Conservation (phyloP, 2,329 filamentous ascomycete genomes). For the Leptodontidium sp. region DNA sequence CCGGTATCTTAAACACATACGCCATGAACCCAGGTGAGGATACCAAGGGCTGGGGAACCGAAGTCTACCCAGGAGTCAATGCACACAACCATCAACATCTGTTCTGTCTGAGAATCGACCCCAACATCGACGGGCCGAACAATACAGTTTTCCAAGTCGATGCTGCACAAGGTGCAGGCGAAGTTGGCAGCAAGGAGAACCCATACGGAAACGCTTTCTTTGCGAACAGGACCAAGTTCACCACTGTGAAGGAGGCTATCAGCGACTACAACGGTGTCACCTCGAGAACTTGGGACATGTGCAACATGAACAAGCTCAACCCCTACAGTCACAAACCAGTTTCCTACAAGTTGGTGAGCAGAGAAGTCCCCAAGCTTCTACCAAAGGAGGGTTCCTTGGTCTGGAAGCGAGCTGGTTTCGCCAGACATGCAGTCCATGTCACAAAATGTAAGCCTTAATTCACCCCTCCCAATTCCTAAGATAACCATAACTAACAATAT, state of each 20-base stretch:
- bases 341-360: slow-evolving; percentile 87
- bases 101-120: slow-evolving; percentile 88
- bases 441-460: slow-evolving; percentile 70
- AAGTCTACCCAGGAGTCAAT: slow-evolving; percentile 90
- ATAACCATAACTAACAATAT: slow-evolving; percentile 21
- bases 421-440: slow-evolving; percentile 66
- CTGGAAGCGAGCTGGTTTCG: slow-evolving; percentile 65
- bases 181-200: slow-evolving; percentile 83
- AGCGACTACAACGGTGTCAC: slow-evolving; percentile 85
- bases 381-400: slow-evolving; percentile 84
- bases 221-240: slow-evolving; percentile 82
- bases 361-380: slow-evolving; percentile 80
- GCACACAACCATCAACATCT: slow-evolving; percentile 97
- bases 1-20: slow-evolving; percentile 93
- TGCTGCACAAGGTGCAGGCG: slow-evolving; percentile 72
- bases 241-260: slow-evolving; percentile 71
- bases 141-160: slow-evolving; percentile 90
- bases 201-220: slow-evolving; percentile 91
- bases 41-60: slow-evolving; percentile 86
- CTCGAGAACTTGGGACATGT: slow-evolving; percentile 88
- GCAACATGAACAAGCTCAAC: slow-evolving; percentile 84
- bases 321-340: slow-evolving; percentile 85
- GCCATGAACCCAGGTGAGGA: slow-evolving; percentile 82
- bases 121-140: slow-evolving; percentile 83
- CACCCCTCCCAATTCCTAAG: slow-evolving; percentile 46